Evolutionary conservation across 2,329 filamentous ascomycete species (phyloP), one percentile per base, ranked within the genome.

Genomic region (Talaromyces atroroseus): DNA sequence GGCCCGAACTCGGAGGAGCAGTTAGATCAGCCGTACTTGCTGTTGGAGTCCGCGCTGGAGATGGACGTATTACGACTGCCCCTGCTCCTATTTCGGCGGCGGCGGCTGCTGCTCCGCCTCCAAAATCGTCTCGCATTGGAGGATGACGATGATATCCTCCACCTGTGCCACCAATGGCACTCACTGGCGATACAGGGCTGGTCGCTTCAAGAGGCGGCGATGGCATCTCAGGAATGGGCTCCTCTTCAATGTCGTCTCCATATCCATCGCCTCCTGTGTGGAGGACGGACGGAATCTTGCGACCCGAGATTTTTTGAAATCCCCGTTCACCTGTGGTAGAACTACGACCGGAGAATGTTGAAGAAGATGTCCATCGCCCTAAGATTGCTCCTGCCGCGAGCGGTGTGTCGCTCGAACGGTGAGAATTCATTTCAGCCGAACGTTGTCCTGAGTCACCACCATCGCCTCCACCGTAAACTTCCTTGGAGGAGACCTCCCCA

Each of bases 261-360:
- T 73, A 78, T 1, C 75, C 75, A 59, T 78, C 76, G 26, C 76
- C 76, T 11, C 75, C 75, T 23, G 73, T 72, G 18, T 70, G 69
- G n/a, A 78, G 65, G 2, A 77, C 76, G 2, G 76, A 73, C 14
- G 71, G 68, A 18, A 79, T 72, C 56, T 79, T 79, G 26, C 77
- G 68, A 11, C 77, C 77, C 7, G 75, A 75, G 23, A 79, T 71
- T 60, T 77, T 78, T 58, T 78, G 76, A 59, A 79, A 79, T 2
- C 77, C 76, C 8, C 75, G 73, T 58, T 79, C 76, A 49, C 72
- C 73, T 7, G 71, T 63, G 18, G 59, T 64, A 2, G 72, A 12
- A 67, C 56, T 2, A 69, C 72, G 68, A 69, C 20, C 69, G 65
- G 4, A 71, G 14, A 36, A 32, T 26, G 67, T 64, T 14, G 65